Conservation (phyloP, 2,329 filamentous ascomycete species). For the Aspergillus oerlinghausenensis region DNA sequence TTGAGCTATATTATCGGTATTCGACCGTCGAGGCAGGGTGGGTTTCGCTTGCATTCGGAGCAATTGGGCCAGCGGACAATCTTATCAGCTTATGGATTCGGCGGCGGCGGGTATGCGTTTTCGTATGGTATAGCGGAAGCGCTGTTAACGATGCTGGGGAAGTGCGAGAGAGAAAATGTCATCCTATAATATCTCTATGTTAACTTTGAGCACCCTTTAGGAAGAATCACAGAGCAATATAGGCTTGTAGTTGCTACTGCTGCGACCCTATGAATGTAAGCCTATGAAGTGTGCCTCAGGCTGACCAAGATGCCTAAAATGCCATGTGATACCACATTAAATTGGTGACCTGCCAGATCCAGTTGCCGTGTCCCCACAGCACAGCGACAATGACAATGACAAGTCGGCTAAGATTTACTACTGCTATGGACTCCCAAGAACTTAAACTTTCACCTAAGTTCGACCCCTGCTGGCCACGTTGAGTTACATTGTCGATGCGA, state of each 20-base stretch:
- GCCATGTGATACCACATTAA: background rate
- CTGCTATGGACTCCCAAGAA: background rate
- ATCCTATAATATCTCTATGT: slow-evolving; percentile 13
- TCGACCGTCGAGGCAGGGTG: slow-evolving; percentile 30
- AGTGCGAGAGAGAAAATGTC: slow-evolving; percentile 27
- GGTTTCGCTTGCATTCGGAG: slow-evolving; percentile 33
- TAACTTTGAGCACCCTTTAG: background rate
- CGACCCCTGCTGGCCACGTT: background rate
- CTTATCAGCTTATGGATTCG: slow-evolving; percentile 36
- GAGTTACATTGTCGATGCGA: background rate
- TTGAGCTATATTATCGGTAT: slow-evolving; percentile 35
- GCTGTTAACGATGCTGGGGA: slow-evolving; percentile 32
- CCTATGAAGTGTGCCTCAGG: background rate
- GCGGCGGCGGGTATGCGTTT: slow-evolving; percentile 36
- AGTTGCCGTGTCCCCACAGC: too few relatives aligned
- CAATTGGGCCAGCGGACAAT: slow-evolving; percentile 20
- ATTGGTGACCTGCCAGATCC: background rate
- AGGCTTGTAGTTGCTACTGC: too few relatives aligned
- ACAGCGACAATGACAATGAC: too few relatives aligned
- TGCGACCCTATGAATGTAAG: too few relatives aligned
- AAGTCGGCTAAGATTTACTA: background rate
- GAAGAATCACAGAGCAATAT: too few relatives aligned
- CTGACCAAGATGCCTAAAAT: background rate
- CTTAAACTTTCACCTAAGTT: background rate
- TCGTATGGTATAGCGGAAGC: slow-evolving; percentile 35